These are phyloP conservation scores for Ophiocordyceps robertsii DNA, from an alignment of 2,329 filamentous ascomycete species.

Conservation along the genomic window DNA sequence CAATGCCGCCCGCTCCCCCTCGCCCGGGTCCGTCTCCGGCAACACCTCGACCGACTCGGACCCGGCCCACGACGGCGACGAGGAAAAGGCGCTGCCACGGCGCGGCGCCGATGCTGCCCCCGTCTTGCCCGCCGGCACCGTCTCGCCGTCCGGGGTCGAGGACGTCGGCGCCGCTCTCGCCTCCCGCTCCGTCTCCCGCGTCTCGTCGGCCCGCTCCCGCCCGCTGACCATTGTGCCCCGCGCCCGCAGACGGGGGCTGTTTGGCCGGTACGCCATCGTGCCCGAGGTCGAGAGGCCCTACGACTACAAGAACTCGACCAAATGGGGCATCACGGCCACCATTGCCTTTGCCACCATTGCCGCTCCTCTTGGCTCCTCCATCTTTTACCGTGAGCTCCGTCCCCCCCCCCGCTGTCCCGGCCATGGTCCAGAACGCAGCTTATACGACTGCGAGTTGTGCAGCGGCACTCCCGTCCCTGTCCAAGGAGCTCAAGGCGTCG, in stretches of 20 bases:
- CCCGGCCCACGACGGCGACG: background rate
- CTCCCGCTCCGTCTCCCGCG: conserved; percentile 14
- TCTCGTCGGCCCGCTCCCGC: conserved; percentile 26
- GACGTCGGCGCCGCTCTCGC: background rate
- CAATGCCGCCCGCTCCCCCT: too few relatives aligned
- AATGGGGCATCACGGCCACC: conserved; percentile 74
- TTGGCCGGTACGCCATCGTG: conserved; percentile 56
- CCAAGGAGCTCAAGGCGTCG: conserved; percentile 45
- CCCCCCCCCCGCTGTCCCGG: background rate
- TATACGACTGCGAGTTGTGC: conserved; percentile 1
- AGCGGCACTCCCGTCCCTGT: conserved; percentile 57
- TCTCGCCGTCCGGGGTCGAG: background rate
- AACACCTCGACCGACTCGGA: background rate
- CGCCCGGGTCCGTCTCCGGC: background rate
- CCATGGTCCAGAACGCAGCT: background rate
- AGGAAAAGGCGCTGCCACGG: background rate
- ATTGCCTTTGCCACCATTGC: conserved; percentile 65
- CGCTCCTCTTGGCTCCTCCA: conserved; percentile 72
- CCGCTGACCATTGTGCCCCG: conserved; percentile 27
- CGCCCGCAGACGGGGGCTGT: conserved; percentile 50
- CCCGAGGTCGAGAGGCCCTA: conserved; percentile 69
- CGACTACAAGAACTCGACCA: conserved; percentile 57
- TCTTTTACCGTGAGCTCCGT: conserved; percentile 57
- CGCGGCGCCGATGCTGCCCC: background rate
- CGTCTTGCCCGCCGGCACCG: background rate